phyloP scores from a whole-genome alignment of 2,329 filamentous ascomycete species.

The Beauveria asiatica region DNA sequence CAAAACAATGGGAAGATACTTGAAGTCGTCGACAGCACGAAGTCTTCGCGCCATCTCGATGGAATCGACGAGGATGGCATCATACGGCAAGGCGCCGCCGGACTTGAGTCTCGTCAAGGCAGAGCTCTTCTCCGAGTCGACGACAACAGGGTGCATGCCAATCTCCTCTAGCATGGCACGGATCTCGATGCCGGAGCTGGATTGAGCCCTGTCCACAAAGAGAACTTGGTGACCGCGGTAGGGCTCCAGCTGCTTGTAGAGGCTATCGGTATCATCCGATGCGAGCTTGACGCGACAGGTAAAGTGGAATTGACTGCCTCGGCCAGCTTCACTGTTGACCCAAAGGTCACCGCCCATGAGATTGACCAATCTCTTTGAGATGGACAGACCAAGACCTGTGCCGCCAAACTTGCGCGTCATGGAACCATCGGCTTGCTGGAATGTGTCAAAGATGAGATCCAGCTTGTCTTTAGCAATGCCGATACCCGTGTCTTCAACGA shows the following conservation, averaged over 20 bases:
- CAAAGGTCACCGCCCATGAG: slow-evolving; percentile 95
- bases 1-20: slow-evolving; percentile 93
- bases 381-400: slow-evolving; percentile 86
- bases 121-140: slow-evolving; percentile 66
- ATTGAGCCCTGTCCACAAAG: slow-evolving; percentile 87
- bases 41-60: slow-evolving; percentile 82
- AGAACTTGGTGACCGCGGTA: slow-evolving; percentile 89
- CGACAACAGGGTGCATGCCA: slow-evolving; percentile 72
- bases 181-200: slow-evolving; percentile 67
- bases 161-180: slow-evolving; percentile 68
- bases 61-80: slow-evolving; percentile 92
- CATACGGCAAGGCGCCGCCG: slow-evolving; percentile 62
- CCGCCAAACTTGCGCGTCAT: slow-evolving; percentile 95
- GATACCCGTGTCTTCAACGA: slow-evolving; percentile 92
- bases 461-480: slow-evolving; percentile 93
- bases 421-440: slow-evolving; percentile 95
- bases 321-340: slow-evolving; percentile 87
- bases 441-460: slow-evolving; percentile 95
- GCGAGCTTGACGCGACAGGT: slow-evolving; percentile 86
- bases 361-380: slow-evolving; percentile 89
- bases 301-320: slow-evolving; percentile 93
- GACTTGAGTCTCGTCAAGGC: slow-evolving; percentile 44
- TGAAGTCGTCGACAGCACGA: slow-evolving; percentile 86
- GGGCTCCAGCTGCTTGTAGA: slow-evolving; percentile 77
- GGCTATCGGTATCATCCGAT: slow-evolving; percentile 65